Evolutionary conservation across 495 filamentous ascomycete species (phyloP).

Genomic region (Pyrenula aspistea): DNA sequence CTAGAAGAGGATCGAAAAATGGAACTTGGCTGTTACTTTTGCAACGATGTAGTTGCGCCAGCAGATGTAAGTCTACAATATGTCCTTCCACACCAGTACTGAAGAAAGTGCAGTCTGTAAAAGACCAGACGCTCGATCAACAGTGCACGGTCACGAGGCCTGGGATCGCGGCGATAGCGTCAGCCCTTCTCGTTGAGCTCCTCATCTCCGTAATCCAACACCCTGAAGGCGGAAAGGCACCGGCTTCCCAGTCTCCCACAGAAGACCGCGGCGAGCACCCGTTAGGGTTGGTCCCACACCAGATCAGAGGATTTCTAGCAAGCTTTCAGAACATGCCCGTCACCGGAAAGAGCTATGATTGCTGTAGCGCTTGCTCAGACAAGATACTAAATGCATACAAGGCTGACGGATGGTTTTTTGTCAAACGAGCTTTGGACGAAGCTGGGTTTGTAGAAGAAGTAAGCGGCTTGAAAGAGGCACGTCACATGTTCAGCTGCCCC

Average conservation of each 20-base stretch:
- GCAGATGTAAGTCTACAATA: constrained; percentile 77
- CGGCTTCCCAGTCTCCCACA: constrained; percentile 40
- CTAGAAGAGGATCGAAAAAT: constrained; percentile 17
- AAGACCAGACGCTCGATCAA: constrained; percentile 89
- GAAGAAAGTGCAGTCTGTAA: constrained; percentile 54
- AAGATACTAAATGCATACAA: constrained; percentile 62
- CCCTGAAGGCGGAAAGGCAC: constrained; percentile 44
- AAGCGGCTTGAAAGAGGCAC: constrained; percentile 79
- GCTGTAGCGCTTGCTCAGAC: constrained; percentile 83
- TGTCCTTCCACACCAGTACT: not conserved
- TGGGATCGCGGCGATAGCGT: constrained; percentile 83
- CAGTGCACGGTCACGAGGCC: constrained; percentile 97
- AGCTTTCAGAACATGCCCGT: constrained; percentile 76
- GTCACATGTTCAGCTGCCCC: constrained; percentile 1
- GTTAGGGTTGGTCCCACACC: constrained; percentile 81
- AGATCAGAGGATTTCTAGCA: constrained; percentile 83
- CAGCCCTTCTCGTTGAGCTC: constrained; percentile 82
- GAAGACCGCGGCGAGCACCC: constrained; percentile 59
- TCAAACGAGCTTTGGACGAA: constrained; percentile 74
- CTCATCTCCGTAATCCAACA: constrained; percentile 84
- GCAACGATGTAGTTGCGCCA: constrained; percentile 93
- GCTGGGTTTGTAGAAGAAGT: constrained; percentile 81
- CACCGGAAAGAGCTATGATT: constrained; percentile 71
- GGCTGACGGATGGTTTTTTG: constrained; percentile 72
- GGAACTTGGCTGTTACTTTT: constrained; percentile 92